Percentiles rank a stretch among this genome's conserved stretches.
phyloP scores from a whole-genome alignment of 208 protist genomes.

The Acanthamoeba lenticulata region DNA sequence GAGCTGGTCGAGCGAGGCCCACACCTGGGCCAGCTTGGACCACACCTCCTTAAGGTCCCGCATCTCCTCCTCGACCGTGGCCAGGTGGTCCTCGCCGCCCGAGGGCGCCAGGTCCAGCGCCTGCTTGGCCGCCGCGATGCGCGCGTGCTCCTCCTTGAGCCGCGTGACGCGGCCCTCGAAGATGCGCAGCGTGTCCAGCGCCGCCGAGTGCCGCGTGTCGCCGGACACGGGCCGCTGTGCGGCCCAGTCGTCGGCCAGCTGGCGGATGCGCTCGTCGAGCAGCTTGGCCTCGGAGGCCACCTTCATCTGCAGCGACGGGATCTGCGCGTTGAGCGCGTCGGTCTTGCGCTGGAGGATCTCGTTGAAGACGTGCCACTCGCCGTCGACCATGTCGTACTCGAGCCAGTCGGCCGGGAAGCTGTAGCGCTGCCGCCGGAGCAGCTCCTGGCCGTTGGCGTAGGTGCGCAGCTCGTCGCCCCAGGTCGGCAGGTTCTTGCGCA shows the following conservation, averaged over 20 bases:
- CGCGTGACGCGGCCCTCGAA: conserved; percentile 85
- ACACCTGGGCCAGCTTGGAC: conserved; percentile 88
- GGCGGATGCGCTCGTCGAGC: conserved; percentile 74
- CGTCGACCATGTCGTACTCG: conserved; percentile 89
- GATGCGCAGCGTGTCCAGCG: conserved; percentile 86
- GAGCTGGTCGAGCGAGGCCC: conserved; percentile 88
- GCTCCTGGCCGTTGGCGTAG: conserved; percentile 83
- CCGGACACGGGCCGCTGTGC: conserved; percentile 81
- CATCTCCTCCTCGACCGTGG: conserved; percentile 89
- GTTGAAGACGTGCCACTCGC: conserved; percentile 93
- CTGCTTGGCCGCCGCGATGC: conserved; percentile 75
- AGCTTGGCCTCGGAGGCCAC: conserved; percentile 74
- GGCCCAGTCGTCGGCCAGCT: conserved; percentile 82
- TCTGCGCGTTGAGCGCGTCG: conserved; percentile 88
- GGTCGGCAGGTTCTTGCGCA: conserved; percentile 81
- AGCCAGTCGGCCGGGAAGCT: conserved; percentile 94
- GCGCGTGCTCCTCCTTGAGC: conserved; percentile 72
- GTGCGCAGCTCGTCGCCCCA: conserved; percentile 58
- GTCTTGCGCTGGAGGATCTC: conserved; percentile 94
- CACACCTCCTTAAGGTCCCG: conserved; percentile 93
- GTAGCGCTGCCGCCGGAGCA: conserved; percentile 91
- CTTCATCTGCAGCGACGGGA: conserved; percentile 79
- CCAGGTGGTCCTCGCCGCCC: conserved; percentile 83
- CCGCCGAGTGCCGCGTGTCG: conserved; percentile 76
- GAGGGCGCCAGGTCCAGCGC: conserved; percentile 79